These are phyloP conservation scores for Dioszegia crocea DNA, from an alignment of 768 basidiomycete species.

Conservation along the genomic window DNA sequence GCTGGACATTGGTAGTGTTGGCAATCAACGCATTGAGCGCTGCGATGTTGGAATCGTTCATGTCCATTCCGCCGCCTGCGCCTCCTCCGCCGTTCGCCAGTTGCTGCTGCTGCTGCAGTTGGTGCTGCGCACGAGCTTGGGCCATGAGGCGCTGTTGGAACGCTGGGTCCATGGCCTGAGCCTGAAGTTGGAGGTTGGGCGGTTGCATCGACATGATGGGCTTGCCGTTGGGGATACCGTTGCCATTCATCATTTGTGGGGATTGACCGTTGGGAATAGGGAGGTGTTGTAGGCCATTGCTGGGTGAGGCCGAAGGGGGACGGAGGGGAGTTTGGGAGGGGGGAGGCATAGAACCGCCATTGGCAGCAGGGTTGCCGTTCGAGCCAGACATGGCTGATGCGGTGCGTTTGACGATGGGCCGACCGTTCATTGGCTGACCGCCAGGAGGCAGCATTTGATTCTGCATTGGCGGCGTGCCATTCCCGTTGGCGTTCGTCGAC, in stretches of 20 bases:
- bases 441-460: constrained; percentile 6
- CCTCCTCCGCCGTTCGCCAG: not conserved
- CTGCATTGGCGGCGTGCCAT: constrained; percentile 1
- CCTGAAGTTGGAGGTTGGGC: not conserved
- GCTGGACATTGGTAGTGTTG: constrained; percentile 9
- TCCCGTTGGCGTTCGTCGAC: not conserved
- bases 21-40: constrained; percentile 1
- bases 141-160: constrained; percentile 10
- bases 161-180: not conserved
- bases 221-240: not conserved
- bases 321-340: constrained; percentile 10
- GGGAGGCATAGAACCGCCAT: constrained; percentile 8
- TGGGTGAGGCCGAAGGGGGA: constrained; percentile 16
- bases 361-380: not conserved
- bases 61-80: not conserved
- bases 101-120: constrained; percentile 7
- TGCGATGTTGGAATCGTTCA: not conserved
- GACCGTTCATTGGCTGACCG: constrained; percentile 1
- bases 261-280: constrained; percentile 16
- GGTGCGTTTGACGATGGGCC: constrained; percentile 7
- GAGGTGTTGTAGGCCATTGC: not conserved
- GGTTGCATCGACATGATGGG: not conserved
- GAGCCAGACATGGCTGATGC: constrained; percentile 1
- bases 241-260: constrained; percentile 23
- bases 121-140: constrained; percentile 10